Base-by-base conservation (phyloP, 345 rosid genomes). In the Isatis tinctoria region DNA sequence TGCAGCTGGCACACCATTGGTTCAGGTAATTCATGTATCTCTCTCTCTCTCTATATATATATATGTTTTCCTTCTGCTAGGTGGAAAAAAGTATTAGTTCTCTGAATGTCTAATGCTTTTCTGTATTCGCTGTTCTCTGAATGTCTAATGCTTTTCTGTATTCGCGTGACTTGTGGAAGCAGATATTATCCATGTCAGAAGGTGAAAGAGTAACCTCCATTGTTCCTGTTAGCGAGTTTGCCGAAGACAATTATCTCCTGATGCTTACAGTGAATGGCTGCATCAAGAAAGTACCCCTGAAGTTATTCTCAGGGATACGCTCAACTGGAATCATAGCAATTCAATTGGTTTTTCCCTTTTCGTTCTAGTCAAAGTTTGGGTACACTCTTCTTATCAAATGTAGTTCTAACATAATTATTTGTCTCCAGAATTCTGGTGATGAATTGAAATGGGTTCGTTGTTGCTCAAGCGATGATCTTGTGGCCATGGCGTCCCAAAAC, bases 191-290 rank as follows among this genome's bases (percentile, higher is more conserved):
- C 70, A 81, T 94, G 79, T 84, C 97, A 11, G 95, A 87, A 54
- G 96, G 96, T 16, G 98, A 94, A 87, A 91, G 92, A 83, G 85
- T 94, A 83, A 94, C 98, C n/a, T 94, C 98, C 33, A 84, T 94
- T 36, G 85, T 94, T 82, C 92, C 98, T 40, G 95, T 94, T 60
- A 88, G 87, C 76, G 96, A 88, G 78, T 91, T 94, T 80, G 59
- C 83, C 26, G 93, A 69, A 76, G 97, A 94, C 63, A 96, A 83
- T 72, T 90, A 85, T 80, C 87, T 94, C 32, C 84, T 90, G 39
- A 94, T 94, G 98, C 98, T 94, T 72, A 91, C 98, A 0, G 86
- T 83, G 73, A 88, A 87, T 76, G 97, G 98, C 79, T 94, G 90
- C 92, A 91, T 94, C 84, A 94, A 94, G 86, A 91, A 90, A 87